These are phyloP conservation scores for Salinomyces thailandicus DNA, from an alignment of 2,329 filamentous ascomycete genomes.

Conservation along the genomic window DNA sequence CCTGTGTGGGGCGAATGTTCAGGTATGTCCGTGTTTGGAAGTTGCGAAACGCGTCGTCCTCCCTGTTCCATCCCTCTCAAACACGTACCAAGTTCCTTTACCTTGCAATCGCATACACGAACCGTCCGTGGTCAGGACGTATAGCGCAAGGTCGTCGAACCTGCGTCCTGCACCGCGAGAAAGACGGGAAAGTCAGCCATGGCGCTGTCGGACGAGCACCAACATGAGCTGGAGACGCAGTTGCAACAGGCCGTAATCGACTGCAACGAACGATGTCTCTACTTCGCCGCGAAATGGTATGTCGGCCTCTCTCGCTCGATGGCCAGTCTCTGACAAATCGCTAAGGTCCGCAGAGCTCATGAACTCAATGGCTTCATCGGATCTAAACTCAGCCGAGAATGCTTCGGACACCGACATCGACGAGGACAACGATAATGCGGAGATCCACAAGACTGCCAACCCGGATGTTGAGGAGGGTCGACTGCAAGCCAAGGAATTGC, in stretches of 20 bases:
- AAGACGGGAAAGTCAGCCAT: conserved; percentile 15
- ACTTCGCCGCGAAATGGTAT: conserved; percentile 94
- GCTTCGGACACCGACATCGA: conserved; percentile 41
- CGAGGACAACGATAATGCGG: conserved; percentile 15
- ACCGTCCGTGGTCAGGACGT: too few species aligned
- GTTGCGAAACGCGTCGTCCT: background rate
- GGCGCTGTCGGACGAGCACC: conserved; percentile 32
- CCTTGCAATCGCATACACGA: too few species aligned
- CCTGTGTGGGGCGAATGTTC: background rate
- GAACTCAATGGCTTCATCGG: conserved; percentile 58
- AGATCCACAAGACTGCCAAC: conserved; percentile 35
- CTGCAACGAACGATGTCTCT: conserved; percentile 89
- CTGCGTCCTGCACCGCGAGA: too few species aligned
- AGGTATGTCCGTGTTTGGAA: background rate
- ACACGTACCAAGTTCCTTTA: too few species aligned
- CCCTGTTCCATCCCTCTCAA: too few species aligned
- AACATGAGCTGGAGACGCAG: conserved; percentile 55
- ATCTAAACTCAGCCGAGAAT: conserved; percentile 32
- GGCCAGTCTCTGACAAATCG: conserved; percentile 8
- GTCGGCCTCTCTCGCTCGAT: background rate
- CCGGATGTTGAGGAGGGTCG: conserved; percentile 60
- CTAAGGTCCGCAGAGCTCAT: conserved; percentile 86
- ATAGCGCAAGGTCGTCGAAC: too few species aligned
- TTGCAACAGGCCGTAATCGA: conserved; percentile 79
- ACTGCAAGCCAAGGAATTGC: conserved; percentile 68